Conservation (phyloP, 495 filamentous ascomycete species). For the Aspergillus steynii region DNA sequence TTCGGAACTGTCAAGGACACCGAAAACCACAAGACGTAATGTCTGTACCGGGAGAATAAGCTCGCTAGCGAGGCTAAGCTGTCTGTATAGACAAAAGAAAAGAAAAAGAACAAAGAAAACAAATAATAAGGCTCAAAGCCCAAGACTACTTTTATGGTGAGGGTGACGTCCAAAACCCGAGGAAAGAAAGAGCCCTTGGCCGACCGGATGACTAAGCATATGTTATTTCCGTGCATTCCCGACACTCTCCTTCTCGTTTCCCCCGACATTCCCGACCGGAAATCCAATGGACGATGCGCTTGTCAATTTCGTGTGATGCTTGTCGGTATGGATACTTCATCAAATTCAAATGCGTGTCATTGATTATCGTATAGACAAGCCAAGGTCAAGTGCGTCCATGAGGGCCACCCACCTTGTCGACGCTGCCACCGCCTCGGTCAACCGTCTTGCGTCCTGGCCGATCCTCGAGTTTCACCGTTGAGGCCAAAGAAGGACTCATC, state of each 20-base stretch:
- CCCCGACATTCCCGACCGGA: conserved; percentile 7
- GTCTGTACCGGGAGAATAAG: too few relatives aligned
- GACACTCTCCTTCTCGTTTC: not conserved
- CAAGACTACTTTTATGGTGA: too few relatives aligned
- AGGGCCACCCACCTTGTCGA: conserved; percentile 40
- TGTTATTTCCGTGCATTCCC: not conserved
- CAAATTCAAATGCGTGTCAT: not conserved
- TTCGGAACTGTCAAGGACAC: too few relatives aligned
- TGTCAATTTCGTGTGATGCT: conserved; percentile 45
- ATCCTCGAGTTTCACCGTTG: conserved; percentile 25
- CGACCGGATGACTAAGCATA: not conserved
- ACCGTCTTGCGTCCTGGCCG: conserved; percentile 32
- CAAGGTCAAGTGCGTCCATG: conserved; percentile 47
- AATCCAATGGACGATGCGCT: conserved; percentile 27
- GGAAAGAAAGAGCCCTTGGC: too few relatives aligned
- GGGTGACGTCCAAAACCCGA: too few relatives aligned
- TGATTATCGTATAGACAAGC: conserved; percentile 27
- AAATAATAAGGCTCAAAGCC: too few relatives aligned
- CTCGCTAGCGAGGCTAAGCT: too few relatives aligned
- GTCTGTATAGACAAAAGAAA: too few relatives aligned
- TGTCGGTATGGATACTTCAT: conserved; percentile 29
- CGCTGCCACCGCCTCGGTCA: conserved; percentile 34
- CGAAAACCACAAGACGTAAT: too few relatives aligned
- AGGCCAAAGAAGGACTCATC: conserved; percentile 7
- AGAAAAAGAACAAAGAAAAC: too few relatives aligned